Conservation (phyloP, 2,329 filamentous ascomycete genomes). For the Emmonsia crescens region DNA sequence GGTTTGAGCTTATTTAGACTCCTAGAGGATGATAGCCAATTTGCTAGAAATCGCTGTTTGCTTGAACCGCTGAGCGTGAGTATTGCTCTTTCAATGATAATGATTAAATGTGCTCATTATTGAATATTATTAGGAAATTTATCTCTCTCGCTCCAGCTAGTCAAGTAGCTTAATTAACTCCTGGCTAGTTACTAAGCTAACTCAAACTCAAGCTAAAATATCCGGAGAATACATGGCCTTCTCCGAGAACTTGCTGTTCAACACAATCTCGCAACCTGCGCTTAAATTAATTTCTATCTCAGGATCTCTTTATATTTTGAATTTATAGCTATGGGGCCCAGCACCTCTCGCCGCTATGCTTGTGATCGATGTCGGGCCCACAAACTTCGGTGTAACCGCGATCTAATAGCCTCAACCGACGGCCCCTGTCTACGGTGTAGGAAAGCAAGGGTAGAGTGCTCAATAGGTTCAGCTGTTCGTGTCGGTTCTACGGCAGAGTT, state of each 20-base stretch:
- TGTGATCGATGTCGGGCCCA: neutral
- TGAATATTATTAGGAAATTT: too few species aligned
- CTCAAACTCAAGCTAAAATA: too few species aligned
- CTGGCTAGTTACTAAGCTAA: too few species aligned
- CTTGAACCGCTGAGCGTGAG: too few species aligned
- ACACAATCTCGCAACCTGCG: neutral
- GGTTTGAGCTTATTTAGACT: neutral
- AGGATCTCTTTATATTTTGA: neutral
- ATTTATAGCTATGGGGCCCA: neutral
- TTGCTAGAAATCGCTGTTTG: too few species aligned
- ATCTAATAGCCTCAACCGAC: neutral
- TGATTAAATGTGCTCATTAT: too few species aligned
- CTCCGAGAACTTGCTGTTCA: neutral
- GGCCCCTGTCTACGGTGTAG: neutral
- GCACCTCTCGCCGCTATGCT: neutral
- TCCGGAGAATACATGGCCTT: neutral
- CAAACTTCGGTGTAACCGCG: neutral
- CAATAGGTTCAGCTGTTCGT: neutral
- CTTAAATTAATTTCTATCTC: neutral
- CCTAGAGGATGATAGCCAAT: too few species aligned
- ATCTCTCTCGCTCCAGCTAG: too few species aligned
- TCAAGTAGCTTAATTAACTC: too few species aligned
- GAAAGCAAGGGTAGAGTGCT: neutral
- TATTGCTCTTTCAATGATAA: too few species aligned
- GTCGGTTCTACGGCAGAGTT: neutral